A percentile compares a stretch with the other conserved stretches of the same genome.
Conservation (phyloP, 2,329 filamentous ascomycete genomes). For the Bertia moriformis region DNA sequence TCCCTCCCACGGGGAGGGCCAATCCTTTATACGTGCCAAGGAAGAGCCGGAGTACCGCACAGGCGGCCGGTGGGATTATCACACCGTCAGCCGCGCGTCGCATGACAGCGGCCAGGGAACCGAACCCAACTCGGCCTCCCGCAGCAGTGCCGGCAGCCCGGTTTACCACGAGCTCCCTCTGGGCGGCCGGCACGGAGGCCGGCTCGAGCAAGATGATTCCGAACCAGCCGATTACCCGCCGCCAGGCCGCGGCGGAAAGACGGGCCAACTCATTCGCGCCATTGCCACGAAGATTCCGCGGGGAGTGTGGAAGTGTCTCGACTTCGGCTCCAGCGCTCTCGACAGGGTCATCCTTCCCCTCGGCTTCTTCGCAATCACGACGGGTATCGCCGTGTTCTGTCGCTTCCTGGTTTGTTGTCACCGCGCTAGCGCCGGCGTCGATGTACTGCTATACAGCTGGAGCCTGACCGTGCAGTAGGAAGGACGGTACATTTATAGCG, state of each 20-base stretch:
- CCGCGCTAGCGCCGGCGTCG: background rate
- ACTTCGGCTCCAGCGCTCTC: background rate
- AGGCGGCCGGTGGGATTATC: slow-evolving; percentile 31
- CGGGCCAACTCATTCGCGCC: no score
- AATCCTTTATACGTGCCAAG: slow-evolving; percentile 48
- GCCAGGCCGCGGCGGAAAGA: no score
- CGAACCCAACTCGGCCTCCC: background rate
- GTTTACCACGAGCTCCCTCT: background rate
- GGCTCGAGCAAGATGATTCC: background rate
- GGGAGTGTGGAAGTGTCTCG: background rate
- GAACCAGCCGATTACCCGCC: background rate
- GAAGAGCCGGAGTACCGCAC: slow-evolving; percentile 37
- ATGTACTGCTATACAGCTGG: no score
- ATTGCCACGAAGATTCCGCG: background rate
- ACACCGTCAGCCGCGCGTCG: slow-evolving; percentile 36
- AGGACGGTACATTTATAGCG: slow-evolving; percentile 39
- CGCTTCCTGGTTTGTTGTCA: background rate
- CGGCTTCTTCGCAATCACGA: background rate
- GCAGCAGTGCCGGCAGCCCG: background rate
- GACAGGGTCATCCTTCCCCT: background rate
- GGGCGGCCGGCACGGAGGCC: no score
- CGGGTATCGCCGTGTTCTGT: background rate
- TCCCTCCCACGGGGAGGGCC: slow-evolving; percentile 27
- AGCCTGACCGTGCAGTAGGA: slow-evolving; percentile 20
- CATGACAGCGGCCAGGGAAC: slow-evolving; percentile 42